Base-by-base conservation (phyloP, 2,329 filamentous ascomycete genomes). In the Cytospora piceicola region DNA sequence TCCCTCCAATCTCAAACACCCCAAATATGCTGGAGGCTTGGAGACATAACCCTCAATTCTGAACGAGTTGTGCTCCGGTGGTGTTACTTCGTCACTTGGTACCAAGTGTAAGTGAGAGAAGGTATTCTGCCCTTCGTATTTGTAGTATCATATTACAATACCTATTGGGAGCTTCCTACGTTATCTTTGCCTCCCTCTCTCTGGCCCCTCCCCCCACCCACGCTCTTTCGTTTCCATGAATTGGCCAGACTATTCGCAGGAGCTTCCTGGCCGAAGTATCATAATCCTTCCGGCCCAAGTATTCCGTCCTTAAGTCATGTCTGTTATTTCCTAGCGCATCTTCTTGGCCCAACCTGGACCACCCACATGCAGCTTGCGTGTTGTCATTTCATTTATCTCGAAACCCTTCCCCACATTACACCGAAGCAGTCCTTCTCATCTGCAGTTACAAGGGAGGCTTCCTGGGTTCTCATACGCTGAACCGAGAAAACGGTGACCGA, bases 371-470 rank as follows among this genome's bases (percentile, higher is more conserved):
- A 57, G 61, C 51, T 63, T 55, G 61, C 42, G 61, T 57, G 53
- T 57, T 63, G 61, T 30, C 61, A 63, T 57, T 49, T 63, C 61
- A 57, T 63, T 46, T 63, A 49, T 63, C 61, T 63, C 61, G 61
- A 63, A 63, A 63, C 61, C 61, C n/a, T 42, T 57, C 61, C 61
- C 61, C 61, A 63, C 61, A 57, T 63, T 57, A 63, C 61, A 63
- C 61, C 61, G 61, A 63, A 36, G 61, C 30, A 51, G 22, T 63
- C 61, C 61, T 57, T 27, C 53, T 57, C 61, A 63, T 63, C 61
- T 63, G 53, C 61, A 46, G 53, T 63, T 53, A 63, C 61, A 54
- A 55, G 53, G 61, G 56, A 57, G 34, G 30, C 39, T 51, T 22
- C 52, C 53, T 63, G 46, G 42, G 51, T 7, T 36, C 61, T 53